Percentiles rank a stretch among this genome's conserved stretches.
Evolutionary conservation across 371 early-diverging fungal genomes (phyloP).

Genomic region (Lichtheimia ramosa): DNA sequence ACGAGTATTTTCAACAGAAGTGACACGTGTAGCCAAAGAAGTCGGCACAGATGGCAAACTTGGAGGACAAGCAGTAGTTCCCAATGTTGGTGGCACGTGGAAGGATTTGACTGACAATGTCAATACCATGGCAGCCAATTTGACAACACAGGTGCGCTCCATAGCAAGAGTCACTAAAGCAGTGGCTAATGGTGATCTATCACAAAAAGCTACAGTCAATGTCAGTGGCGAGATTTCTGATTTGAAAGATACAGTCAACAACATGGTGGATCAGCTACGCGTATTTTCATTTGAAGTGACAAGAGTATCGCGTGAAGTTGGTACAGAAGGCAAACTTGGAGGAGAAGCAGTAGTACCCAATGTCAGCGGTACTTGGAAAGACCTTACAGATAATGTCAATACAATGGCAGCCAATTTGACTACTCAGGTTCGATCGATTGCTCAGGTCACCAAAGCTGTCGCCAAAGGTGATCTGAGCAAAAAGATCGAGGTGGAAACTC

Average conservation of each 20-base stretch:
- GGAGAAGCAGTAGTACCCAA: conserved; percentile 30
- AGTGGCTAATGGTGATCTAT: conserved; percentile 57
- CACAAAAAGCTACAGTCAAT: conserved; percentile 55
- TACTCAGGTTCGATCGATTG: conserved; percentile 59
- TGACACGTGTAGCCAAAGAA: conserved; percentile 41
- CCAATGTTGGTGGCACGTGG: conserved; percentile 53
- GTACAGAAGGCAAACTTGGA: conserved; percentile 46
- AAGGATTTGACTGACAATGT: conserved; percentile 50
- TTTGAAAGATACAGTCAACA: conserved; percentile 43
- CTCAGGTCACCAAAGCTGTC: conserved; percentile 61
- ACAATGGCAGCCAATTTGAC: conserved; percentile 54
- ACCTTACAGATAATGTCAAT: conserved; percentile 62
- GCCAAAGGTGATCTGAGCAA: conserved; percentile 64
- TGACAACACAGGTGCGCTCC: conserved; percentile 51
- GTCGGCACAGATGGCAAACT: conserved; percentile 54
- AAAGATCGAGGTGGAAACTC: conserved; percentile 65
- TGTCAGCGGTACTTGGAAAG: conserved; percentile 51
- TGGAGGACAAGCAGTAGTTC: conserved; percentile 37
- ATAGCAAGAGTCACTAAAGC: conserved; percentile 52
- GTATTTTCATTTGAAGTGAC: conserved; percentile 41
- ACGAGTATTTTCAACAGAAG: conserved; percentile 38
- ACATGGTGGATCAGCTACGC: conserved; percentile 46
- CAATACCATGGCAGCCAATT: conserved; percentile 46
- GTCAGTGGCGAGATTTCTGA: conserved; percentile 57
- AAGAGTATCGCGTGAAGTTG: conserved; percentile 39